These are phyloP conservation scores for Alloteropsis semialata DNA, from an alignment of 176 grass and related monocot species.

Conservation along the genomic window DNA sequence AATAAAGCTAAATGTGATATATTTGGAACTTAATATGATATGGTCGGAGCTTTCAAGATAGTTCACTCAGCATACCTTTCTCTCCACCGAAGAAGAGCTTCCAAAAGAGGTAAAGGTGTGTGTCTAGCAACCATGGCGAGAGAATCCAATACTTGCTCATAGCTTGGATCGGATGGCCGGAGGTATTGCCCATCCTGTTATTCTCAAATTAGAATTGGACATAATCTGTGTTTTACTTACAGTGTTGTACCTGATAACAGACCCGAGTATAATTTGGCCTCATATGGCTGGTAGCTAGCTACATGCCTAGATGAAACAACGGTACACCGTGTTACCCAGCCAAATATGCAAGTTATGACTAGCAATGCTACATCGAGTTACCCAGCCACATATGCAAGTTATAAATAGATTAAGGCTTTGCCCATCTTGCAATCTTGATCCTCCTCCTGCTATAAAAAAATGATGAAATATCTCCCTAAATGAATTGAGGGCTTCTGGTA, in stretches of 20 bases:
- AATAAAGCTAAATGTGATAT: slow-evolving; percentile 8
- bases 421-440: background rate
- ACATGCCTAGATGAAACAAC: background rate
- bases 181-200: slow-evolving; percentile 92
- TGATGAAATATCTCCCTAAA: background rate
- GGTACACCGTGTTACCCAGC: background rate
- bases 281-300: slow-evolving; percentile 4
- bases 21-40: background rate
- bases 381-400: no score
- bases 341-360: background rate
- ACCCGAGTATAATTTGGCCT: background rate
- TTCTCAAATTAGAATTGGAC: background rate
- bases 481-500: background rate
- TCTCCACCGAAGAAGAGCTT: slow-evolving; percentile 99
- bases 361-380: no score
- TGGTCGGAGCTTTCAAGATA: background rate
- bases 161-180: slow-evolving; percentile 89
- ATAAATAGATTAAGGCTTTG: background rate
- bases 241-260: background rate
- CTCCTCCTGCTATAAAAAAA: background rate
- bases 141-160: slow-evolving; percentile 97
- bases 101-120: slow-evolving; percentile 93
- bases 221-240: background rate
- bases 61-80: slow-evolving; percentile 54
- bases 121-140: slow-evolving; percentile 96